Evolutionary conservation across 768 basidiomycete genomes (phyloP).

Genomic region (Boletus sp.): DNA sequence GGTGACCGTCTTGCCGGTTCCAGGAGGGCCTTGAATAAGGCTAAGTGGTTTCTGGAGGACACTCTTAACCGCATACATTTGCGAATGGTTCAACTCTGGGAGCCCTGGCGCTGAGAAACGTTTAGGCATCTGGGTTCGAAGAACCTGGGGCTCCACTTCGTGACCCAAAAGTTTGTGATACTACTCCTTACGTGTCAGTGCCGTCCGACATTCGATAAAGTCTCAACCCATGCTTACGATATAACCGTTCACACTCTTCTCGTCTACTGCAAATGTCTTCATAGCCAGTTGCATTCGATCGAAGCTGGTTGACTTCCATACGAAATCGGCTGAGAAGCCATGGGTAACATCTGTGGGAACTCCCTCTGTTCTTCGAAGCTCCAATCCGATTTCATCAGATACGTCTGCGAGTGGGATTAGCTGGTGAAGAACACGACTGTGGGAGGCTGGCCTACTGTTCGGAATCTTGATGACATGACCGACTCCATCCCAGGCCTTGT

Average conservation of each 20-base stretch:
- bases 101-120: conserved; percentile 96
- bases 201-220: background rate
- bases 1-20: conserved; percentile 98
- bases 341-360: conserved; percentile 93
- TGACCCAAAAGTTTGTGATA: conserved; percentile 99
- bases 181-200: conserved; percentile 39
- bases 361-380: conserved; percentile 85
- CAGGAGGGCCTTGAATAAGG: conserved; percentile 97
- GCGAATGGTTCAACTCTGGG: conserved; percentile 98
- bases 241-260: conserved; percentile 98
- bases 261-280: conserved; percentile 99
- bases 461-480: conserved; percentile 99
- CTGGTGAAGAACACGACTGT: background rate
- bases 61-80: conserved; percentile 99
- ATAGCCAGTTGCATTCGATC: conserved; percentile 99
- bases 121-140: conserved; percentile 93
- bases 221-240: conserved; percentile 60
- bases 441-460: conserved; percentile 67
- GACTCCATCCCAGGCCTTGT: conserved; percentile 95
- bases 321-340: conserved; percentile 97
- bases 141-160: conserved; percentile 91
- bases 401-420: conserved; percentile 61
- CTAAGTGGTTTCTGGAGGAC: conserved; percentile 97
- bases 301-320: conserved; percentile 99
- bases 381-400: conserved; percentile 96